Base-by-base conservation (phyloP, 2,329 filamentous ascomycete genomes). In the Claviceps capensis region DNA sequence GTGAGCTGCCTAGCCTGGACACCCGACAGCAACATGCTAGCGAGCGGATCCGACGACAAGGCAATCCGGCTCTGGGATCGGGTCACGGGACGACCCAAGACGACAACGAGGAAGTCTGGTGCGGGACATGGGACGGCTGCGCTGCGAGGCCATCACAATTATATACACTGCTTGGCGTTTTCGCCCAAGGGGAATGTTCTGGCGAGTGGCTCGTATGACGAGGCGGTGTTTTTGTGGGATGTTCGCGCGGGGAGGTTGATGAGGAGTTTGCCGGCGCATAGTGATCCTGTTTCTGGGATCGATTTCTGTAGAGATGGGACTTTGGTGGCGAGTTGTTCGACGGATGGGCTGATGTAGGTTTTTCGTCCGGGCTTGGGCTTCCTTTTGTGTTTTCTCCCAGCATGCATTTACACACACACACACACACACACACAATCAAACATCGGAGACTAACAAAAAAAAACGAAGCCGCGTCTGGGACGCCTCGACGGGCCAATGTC, bases 111-210 rank as follows among this genome's bases (percentile, higher is more conserved):
- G 22, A 69, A 65, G 52, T 62, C 64, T 3, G 55, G 55, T 23
- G 61, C 61, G 2, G 65, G 63, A 0, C 62, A 70, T 62, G 73
- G 74, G 30, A 71, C 73, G 59, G 72, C 72, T 2, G 78, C 81
- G 5, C 73, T 97, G 58, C 75, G 86, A 23, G 91, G 93, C 2
- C 93, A 98, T 62, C 89, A 96, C 67, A 97, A 94, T 68, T 97
- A 97, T 67, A 84, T 98, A 36, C 95, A 95, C 69, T 88, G 85
- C 49, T 74, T 98, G 37, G 89, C 90, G 5, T 97, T 97, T 67
- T 91, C 88, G n/a, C 93, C 93, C 1, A 97, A 96, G 67, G 93
- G 93, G 23, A 98, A 98, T 63, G 95, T 97, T 64, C 78, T 98
- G 37, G 93, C 90, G 16, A 94, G 87, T 58, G 93, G 93, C 13